Evolutionary conservation across 495 filamentous ascomycete species (phyloP).

Genomic region (Chaetomium cochliodes): DNA sequence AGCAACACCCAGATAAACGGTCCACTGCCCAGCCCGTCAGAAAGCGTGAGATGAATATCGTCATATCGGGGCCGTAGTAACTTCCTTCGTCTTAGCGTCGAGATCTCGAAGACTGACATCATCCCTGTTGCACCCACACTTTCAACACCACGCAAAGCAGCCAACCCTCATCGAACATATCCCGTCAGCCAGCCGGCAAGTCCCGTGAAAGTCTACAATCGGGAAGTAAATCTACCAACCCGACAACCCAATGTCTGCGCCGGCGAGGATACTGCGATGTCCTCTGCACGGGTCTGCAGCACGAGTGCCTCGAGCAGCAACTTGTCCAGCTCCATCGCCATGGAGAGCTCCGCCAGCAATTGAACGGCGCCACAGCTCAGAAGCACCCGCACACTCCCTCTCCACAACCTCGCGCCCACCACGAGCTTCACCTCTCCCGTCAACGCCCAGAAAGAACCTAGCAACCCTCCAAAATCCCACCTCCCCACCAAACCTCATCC

Average conservation of each 20-base stretch:
- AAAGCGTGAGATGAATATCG: background rate
- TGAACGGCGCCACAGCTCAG: background rate
- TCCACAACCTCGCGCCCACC: conserved; percentile 5
- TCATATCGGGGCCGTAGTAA: background rate
- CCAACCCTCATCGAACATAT: background rate
- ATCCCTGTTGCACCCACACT: conserved; percentile 16
- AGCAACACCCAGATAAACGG: no score
- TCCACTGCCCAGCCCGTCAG: no score
- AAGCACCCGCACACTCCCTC: background rate
- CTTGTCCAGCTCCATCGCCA: background rate
- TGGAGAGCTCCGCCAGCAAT: background rate
- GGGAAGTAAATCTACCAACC: background rate
- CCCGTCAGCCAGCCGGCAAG: background rate
- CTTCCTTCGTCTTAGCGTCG: background rate
- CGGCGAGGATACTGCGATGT: conserved; percentile 19
- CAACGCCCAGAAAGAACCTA: background rate
- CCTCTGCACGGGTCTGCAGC: conserved; percentile 1
- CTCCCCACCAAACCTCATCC: background rate
- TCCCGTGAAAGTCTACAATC: background rate
- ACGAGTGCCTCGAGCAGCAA: background rate
- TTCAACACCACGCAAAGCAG: background rate
- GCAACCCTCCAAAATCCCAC: conserved; percentile 3
- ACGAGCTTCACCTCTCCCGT: background rate
- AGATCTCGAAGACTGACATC: conserved; percentile 32
- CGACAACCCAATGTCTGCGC: conserved; percentile 14